phyloP scores from a whole-genome alignment of 345 rosid species.

The Lepidium didymum region DNA sequence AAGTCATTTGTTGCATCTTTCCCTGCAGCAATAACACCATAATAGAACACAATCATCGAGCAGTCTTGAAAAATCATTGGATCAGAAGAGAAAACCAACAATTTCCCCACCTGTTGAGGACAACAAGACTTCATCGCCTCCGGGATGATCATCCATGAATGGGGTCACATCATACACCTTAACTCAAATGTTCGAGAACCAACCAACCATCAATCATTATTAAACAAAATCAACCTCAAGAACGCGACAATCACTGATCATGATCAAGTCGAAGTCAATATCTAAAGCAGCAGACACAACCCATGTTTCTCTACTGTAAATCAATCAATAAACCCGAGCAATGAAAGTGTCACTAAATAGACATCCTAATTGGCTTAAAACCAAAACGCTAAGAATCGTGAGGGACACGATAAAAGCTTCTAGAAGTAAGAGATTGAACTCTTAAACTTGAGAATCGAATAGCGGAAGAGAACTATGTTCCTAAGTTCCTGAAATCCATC shows the following conservation, averaged over 20 bases:
- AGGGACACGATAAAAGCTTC: not conserved
- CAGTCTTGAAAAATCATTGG: not conserved
- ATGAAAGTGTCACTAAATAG: not conserved
- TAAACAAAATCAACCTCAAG: not conserved
- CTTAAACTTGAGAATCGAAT: not conserved
- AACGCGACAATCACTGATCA: not conserved
- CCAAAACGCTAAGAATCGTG: not conserved
- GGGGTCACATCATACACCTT: slow-evolving; percentile 94
- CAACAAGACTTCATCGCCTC: slow-evolving; percentile 92
- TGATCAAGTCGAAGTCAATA: not conserved
- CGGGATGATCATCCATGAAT: slow-evolving; percentile 99
- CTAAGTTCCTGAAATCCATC: not conserved
- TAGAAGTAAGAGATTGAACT: not conserved
- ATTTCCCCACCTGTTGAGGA: slow-evolving; percentile 64
- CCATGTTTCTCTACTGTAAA: not conserved
- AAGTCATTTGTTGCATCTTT: slow-evolving; percentile 91
- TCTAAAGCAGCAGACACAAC: not conserved
- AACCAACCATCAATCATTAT: not conserved
- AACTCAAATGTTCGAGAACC: not conserved
- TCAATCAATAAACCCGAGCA: not conserved
- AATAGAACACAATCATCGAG: not conserved
- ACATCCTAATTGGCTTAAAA: not conserved
- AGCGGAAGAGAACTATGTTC: not conserved
- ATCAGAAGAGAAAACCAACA: not conserved
- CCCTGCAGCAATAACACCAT: slow-evolving; percentile 36